These are phyloP conservation scores for Cucumis hystrix DNA, from an alignment of 306 rosid genomes.

Conservation along the genomic window DNA sequence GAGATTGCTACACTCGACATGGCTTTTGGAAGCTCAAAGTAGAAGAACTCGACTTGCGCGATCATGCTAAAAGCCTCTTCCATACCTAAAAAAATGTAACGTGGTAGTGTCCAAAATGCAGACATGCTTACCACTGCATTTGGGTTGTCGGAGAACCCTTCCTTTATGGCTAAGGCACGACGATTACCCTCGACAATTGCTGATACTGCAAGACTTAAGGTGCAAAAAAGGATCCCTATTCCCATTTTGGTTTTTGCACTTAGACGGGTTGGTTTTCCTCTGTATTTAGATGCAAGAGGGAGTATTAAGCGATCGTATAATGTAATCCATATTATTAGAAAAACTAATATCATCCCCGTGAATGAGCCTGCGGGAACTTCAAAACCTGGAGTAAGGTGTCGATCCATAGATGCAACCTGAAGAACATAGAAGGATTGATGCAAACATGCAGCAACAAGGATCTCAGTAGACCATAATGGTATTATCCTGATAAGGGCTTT, in stretches of 20 bases:
- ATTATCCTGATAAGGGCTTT: slow-evolving; percentile 10
- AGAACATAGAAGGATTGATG: slow-evolving; percentile 11
- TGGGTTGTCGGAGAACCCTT: slow-evolving; percentile 14
- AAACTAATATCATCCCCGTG: neutral
- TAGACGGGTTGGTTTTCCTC: neutral
- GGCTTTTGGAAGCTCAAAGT: slow-evolving; percentile 7
- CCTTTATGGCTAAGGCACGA: slow-evolving; percentile 12
- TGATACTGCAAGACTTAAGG: neutral
- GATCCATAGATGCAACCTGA: slow-evolving; percentile 20
- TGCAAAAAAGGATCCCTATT: slow-evolving; percentile 8
- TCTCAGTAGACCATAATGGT: slow-evolving; percentile 20
- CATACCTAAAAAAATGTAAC: neutral
- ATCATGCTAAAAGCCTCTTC: slow-evolving; percentile 8
- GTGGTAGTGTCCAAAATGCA: slow-evolving; percentile 12
- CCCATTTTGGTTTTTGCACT: slow-evolving; percentile 19
- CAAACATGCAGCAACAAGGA: neutral
- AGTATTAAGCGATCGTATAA: slow-evolving; percentile 9
- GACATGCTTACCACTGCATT: slow-evolving; percentile 22
- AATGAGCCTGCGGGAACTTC: slow-evolving; percentile 19
- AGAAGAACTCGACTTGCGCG: slow-evolving; percentile 18
- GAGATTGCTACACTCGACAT: slow-evolving; percentile 17
- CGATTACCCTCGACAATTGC: slow-evolving; percentile 17
- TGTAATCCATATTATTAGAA: neutral
- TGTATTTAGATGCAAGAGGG: slow-evolving; percentile 11
- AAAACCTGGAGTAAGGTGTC: slow-evolving; percentile 8